Evolutionary conservation across 176 grass and related monocot species (phyloP), one percentile per base, ranked within the genome.

Genomic region (barley (Hordeum vulgare)): DNA sequence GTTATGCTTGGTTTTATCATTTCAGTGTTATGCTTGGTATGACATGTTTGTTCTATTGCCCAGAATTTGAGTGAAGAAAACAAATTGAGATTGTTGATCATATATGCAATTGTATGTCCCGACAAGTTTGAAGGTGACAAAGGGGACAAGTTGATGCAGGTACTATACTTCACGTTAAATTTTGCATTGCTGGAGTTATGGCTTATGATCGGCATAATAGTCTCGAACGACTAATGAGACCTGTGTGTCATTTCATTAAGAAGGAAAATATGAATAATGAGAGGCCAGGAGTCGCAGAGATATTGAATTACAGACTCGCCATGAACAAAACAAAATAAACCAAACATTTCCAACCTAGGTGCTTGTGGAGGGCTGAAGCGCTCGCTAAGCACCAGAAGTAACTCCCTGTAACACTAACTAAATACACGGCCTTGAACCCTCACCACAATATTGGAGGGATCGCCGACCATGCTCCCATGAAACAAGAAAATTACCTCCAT

Each of bases 81-180:
- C 87, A 99, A 99, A 89, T 67, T 99, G 75, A 94, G 96, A 60
- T 80, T 99, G 80, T 53, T 99, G 77, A 87, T 96, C 85, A 95
- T 99, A 88, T 96, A 95, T 81, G 89, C 93, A 80, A 82, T 90
- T 62, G 85, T 92, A 34, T 85, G 91, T 71, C 96, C 93, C 29
- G 96, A 99, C 26, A 99, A 99, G 75, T 99, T 99, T 91, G 93
- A 96, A 91, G 93, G 96, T 69, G 93, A 96, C 83, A 99, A 99
- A 86, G 96, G 93, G 69, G 83, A 94, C 57, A 93, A 99, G 77
- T 85, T 99, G 83, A 87, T 99, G 93, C 93, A 99, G 96, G 96
- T 99, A 85, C 23, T 85, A 93, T 99, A 85, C 23, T 85, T 82
- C 25, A 26, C 20, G 64, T 71, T 8, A 40, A 59, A 26, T 61